These are phyloP conservation scores for Fusarium annulatum DNA, from an alignment of 2,329 filamentous ascomycete genomes.

Conservation along the genomic window DNA sequence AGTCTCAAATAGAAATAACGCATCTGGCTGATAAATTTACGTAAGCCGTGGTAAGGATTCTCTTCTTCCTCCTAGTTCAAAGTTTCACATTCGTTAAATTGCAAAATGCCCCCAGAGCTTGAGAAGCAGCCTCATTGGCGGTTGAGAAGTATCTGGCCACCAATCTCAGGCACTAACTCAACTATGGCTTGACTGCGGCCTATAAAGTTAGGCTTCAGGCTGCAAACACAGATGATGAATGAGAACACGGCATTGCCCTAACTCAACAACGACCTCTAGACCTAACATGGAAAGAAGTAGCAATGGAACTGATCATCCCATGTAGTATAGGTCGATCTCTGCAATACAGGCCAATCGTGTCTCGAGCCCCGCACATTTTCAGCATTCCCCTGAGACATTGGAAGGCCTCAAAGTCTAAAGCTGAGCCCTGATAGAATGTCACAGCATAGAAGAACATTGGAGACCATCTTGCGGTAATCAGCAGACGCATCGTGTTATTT, in stretches of 20 bases:
- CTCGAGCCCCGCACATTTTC: not conserved
- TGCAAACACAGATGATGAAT: too few relatives aligned
- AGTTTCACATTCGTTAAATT: rapidly evolving
- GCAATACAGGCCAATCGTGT: not conserved
- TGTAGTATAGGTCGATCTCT: not conserved
- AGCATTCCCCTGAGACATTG: not conserved
- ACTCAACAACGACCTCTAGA: rapidly evolving
- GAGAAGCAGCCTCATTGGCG: rapidly evolving
- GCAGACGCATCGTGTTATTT: not conserved
- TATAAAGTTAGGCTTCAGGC: too few relatives aligned
- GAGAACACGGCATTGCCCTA: too few relatives aligned
- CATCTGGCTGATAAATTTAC: too few relatives aligned
- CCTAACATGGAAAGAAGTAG: not conserved
- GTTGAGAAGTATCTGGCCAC: rapidly evolving
- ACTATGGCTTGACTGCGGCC: too few relatives aligned
- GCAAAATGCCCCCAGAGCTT: not conserved
- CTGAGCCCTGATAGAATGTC: rapidly evolving
- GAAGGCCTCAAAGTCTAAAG: not conserved
- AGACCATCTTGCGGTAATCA: rapidly evolving
- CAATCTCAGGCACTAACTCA: not conserved
- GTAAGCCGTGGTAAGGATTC: too few relatives aligned
- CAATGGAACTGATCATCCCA: not conserved
- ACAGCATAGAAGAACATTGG: rapidly evolving
- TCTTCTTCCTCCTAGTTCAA: not conserved
- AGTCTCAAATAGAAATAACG: too few relatives aligned